Evolutionary conservation across 129 eudicot species (phyloP), one percentile per base, ranked within the genome.

Genomic region (Centaurea solstitialis): DNA sequence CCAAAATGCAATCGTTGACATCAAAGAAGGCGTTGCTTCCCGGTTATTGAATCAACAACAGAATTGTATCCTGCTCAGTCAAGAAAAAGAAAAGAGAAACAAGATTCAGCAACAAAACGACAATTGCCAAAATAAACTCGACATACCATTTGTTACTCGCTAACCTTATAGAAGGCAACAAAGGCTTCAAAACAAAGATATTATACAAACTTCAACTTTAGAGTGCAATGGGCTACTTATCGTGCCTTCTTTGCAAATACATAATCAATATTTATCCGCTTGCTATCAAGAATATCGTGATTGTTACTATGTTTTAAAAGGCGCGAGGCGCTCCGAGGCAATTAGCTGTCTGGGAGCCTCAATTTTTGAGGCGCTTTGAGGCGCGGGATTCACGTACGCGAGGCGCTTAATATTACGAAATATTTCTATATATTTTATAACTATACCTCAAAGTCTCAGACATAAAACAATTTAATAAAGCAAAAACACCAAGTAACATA

Each of bases 11-110:
- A 38, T 68, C 50, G 61, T 82, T 17, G 45, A 68, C 76, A 67
- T 91, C 88, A 94, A 74, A 94, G 92, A 39, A 94, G 82, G 13
- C 97, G 95, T 69, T 85, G 88, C 82, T 90, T 91, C 76, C 98
- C 98, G 0, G 93, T 91, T 68, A 94, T 93, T 17, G 98, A 91
- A 80, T 94, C 98, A 77, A 91, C 88, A n/a, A 79, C 78, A 9
- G 97, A 87, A 76, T 87, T 90, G 71, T 68, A 79, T 41, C 98
- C 98, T 94, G 92, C 61, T 78, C 74, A 77, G 78, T 33, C 21
- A 74, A 30, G 41, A 74, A 57, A 57, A 57, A 5, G 6, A 21
- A 18, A 26, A 26, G 1, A 26, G 30, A 26, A 5, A 70, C 68
- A 68, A 37, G 24, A 22, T 45, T 37, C 22, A 73, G 53, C 17